Conservation (phyloP, 2,329 filamentous ascomycete genomes). For the Arthrobotrys pseudoclavata region DNA sequence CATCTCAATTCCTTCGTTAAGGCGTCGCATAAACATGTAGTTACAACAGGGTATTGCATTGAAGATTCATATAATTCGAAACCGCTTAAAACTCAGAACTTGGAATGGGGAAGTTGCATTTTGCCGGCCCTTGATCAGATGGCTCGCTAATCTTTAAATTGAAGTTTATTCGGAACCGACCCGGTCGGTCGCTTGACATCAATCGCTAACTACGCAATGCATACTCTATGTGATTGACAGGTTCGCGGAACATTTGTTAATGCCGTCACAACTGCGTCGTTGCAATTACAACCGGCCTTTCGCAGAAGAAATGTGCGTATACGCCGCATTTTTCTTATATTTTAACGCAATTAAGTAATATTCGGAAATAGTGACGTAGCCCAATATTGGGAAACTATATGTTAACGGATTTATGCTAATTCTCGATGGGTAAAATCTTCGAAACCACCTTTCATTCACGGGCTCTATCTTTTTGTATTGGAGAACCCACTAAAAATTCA, state of each 20-base stretch:
- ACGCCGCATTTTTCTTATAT: too few species aligned
- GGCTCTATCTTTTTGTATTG: neutral
- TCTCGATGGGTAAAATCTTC: too few species aligned
- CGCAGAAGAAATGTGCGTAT: neutral
- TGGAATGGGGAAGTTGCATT: neutral
- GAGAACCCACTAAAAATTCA: neutral
- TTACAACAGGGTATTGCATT: neutral
- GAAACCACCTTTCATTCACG: too few species aligned
- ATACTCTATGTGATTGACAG: neutral
- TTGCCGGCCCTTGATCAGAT: neutral
- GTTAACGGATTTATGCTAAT: too few species aligned
- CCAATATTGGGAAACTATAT: too few species aligned
- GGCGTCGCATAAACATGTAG: neutral
- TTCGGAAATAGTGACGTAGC: neutral
- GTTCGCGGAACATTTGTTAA: neutral
- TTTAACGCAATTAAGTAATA: too few species aligned
- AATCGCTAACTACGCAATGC: neutral
- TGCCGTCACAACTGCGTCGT: constrained; percentile 11
- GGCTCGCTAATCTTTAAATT: neutral
- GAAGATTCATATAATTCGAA: neutral
- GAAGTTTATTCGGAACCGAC: neutral
- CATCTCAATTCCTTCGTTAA: neutral
- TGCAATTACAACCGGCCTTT: neutral
- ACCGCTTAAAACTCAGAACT: neutral
- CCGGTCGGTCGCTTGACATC: neutral